Conservation (phyloP, 345 rosid genomes). For the Microcos paniculata region DNA sequence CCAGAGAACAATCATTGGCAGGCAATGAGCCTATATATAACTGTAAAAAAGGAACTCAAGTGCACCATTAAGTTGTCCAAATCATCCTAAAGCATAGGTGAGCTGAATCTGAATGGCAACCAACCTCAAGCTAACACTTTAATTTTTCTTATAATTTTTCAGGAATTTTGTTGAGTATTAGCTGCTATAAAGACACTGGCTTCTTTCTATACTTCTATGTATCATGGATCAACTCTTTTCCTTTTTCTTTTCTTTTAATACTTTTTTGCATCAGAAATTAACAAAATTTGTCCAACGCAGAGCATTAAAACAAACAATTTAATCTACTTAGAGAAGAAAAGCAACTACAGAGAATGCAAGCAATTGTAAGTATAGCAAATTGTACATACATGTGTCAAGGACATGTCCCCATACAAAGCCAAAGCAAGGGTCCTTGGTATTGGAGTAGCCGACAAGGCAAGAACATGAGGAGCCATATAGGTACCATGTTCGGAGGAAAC, state of each 20-base stretch:
- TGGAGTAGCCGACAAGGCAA: constrained; percentile 96
- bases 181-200: neutral
- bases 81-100: neutral
- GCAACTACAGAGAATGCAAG: neutral
- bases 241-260: neutral
- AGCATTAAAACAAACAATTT: constrained; percentile 3
- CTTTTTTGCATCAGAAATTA: neutral
- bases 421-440: constrained; percentile 94
- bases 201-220: neutral
- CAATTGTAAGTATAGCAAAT: neutral
- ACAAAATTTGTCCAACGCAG: neutral
- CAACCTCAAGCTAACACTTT: neutral
- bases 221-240: neutral
- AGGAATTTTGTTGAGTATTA: neutral
- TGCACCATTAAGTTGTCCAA: constrained; percentile 5
- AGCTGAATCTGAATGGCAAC: neutral
- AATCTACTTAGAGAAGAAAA: neutral
- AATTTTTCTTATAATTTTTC: neutral
- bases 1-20: neutral
- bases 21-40: constrained; percentile 9
- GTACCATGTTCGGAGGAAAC: constrained; percentile 46
- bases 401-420: constrained; percentile 89
- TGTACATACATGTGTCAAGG: constrained; percentile 79
- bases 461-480: constrained; percentile 93
- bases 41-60: neutral